Evolutionary conservation across 2,329 filamentous ascomycete genomes (phyloP), one percentile per base, ranked within the genome.

Genomic region (Exophiala sp.): DNA sequence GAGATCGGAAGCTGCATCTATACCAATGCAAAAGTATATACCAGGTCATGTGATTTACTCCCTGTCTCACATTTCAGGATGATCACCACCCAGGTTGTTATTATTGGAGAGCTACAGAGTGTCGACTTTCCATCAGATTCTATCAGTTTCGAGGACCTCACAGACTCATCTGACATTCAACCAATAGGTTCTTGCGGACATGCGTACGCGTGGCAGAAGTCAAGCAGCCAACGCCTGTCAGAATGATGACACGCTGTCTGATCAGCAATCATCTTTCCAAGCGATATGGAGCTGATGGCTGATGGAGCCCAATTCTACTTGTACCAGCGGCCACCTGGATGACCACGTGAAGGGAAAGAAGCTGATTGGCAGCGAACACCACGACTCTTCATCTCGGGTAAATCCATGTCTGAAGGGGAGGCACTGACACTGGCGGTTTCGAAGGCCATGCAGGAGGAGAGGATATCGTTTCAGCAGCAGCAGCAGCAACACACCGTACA

Each of bases 271-370:
- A 22, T 10, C 16, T 27, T 19, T 46, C 27, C 42, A 41, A 30
- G 38, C 24, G 43, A 39, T 30, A 37, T 49, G 30, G 13, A 34
- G 30, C 30, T 34, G 30, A 34, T 9, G 30, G 30, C 9, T 13
- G 6, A n/a, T n/a, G n/a, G n/a, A n/a, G n/a, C n/a, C 6, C 30
- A 34, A 11, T 34, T 6, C n/a, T 18, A 13, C 11, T 19, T 7
- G n/a, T 7, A 32, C 11, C 23, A 27, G 14, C 40, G 49, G 32
- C 24, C 10, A 32, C 43, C 37, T 19, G 45, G 38, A 40, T 27
- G 24, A 37, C 48, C 53, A 55, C 48, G 49, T 55, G 53, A 52
- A 46, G 32, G 53, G 48, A 46, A 39, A 47, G 43, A 24, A 18
- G 29, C 10, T 49, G 51, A 55, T 50, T 55, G 49, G 53, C 41